phyloP scores from a whole-genome alignment of 2,329 filamentous ascomycete genomes.

The Aspergillus pseudoterreus region DNA sequence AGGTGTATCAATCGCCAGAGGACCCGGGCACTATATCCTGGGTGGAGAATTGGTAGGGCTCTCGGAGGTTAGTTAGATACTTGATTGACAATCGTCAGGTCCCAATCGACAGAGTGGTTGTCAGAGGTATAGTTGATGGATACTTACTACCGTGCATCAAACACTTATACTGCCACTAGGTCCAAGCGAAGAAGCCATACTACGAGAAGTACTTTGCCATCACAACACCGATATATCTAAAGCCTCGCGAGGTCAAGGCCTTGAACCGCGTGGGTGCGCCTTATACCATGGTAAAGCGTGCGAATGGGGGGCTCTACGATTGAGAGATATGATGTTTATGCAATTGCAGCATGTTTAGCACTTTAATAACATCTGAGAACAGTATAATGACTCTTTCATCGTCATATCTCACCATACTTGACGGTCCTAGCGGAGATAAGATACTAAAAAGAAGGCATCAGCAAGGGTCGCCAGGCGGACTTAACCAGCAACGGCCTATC shows the following conservation, averaged over 20 bases:
- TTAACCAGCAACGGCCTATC: no score
- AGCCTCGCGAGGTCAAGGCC: constrained; percentile 34
- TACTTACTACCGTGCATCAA: not conserved
- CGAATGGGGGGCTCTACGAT: not conserved
- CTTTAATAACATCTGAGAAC: no score
- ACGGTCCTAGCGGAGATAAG: no score
- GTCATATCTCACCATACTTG: no score
- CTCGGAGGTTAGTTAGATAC: not conserved
- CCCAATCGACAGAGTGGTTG: constrained; percentile 29
- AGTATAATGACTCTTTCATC: no score
- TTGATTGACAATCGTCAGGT: constrained; percentile 8
- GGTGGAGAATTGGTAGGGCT: constrained; percentile 40
- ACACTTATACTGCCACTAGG: no score
- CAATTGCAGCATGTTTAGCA: no score
- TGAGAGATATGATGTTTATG: no score
- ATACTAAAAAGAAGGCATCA: no score
- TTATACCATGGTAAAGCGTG: not conserved
- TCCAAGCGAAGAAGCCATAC: constrained; percentile 30
- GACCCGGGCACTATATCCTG: constrained; percentile 38
- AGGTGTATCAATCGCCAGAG: constrained; percentile 36
- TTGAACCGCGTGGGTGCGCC: constrained; percentile 20
- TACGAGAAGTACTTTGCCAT: constrained; percentile 39
- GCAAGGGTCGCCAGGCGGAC: no score
- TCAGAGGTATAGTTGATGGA: constrained; percentile 13
- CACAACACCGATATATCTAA: constrained; percentile 40